Conservation (phyloP, 345 rosid genomes). For the Hypericum androsaemum region DNA sequence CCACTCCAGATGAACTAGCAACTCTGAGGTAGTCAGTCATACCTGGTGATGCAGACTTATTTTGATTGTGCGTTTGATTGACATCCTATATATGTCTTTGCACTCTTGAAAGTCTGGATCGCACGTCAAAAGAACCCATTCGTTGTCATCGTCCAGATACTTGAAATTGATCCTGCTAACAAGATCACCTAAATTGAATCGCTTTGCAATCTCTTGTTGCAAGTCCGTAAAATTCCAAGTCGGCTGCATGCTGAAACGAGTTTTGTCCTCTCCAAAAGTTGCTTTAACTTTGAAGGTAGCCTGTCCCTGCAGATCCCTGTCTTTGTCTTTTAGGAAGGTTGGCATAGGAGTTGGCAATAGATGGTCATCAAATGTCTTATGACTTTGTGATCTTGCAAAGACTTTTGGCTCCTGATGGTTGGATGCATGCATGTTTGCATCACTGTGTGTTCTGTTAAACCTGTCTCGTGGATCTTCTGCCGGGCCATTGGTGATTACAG, state of each 20-base stretch:
- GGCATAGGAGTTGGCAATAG: conserved; percentile 26
- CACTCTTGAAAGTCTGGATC: conserved; percentile 85
- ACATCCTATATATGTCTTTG: conserved; percentile 45
- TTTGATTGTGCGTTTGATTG: conserved; percentile 40
- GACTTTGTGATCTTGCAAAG: conserved; percentile 54
- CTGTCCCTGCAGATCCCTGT: conserved; percentile 9
- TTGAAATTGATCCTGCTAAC: conserved; percentile 14
- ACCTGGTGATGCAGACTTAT: conserved; percentile 36
- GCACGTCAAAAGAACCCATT: conserved; percentile 35
- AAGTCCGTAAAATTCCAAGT: conserved; percentile 20
- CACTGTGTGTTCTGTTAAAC: conserved; percentile 44
- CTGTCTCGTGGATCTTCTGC: conserved; percentile 26
- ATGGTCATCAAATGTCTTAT: conserved; percentile 36
- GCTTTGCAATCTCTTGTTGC: conserved; percentile 17
- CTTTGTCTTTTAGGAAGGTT: conserved; percentile 20
- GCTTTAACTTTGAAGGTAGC: conserved; percentile 50
- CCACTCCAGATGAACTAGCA: conserved; percentile 5
- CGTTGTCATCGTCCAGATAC: conserved; percentile 28
- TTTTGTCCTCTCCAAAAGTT: conserved; percentile 44
- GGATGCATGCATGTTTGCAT: conserved; percentile 33
- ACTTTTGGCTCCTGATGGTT: conserved; percentile 38
- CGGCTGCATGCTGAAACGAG: conserved; percentile 20
- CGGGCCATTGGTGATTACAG: conserved; percentile 17
- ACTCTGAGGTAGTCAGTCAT: not conserved
- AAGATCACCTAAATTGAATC: conserved; percentile 14